A percentile compares a stretch with the other conserved stretches of the same genome.
Evolutionary conservation across 75 land plant species (phyloP).

Genomic region (Pinus albicaulis): DNA sequence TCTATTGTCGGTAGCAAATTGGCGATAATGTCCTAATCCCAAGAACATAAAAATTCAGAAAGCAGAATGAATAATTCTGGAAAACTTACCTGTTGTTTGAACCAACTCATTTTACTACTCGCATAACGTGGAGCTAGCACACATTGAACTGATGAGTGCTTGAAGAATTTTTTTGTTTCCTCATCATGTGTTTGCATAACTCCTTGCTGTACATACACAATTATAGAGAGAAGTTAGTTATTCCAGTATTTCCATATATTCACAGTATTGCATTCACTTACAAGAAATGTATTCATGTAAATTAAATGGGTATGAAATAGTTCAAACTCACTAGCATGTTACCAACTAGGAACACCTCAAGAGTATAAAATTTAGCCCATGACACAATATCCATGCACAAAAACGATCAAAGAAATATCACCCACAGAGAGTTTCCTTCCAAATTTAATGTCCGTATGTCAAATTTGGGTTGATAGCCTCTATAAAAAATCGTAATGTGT

Average conservation of each 20-base stretch:
- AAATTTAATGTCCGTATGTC: neutral
- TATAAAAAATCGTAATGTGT: neutral
- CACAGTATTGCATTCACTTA: neutral
- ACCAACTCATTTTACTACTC: conserved; percentile 75
- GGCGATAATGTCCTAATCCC: neutral
- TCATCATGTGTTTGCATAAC: conserved; percentile 91
- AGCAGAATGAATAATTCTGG: neutral
- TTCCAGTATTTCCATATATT: neutral
- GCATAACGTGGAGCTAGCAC: conserved; percentile 84
- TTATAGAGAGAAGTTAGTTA: neutral
- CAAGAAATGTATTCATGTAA: neutral
- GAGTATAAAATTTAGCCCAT: neutral
- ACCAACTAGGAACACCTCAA: neutral
- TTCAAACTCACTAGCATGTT: neutral
- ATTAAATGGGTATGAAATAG: neutral
- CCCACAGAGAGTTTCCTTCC: neutral
- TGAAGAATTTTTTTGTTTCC: conserved; percentile 78
- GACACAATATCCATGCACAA: neutral
- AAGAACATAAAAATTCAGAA: neutral
- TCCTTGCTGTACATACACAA: conserved; percentile 55
- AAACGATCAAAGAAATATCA: neutral
- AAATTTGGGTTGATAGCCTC: neutral
- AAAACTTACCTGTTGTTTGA: conserved; percentile 69
- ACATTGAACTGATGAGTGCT: conserved; percentile 75
- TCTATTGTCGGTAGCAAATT: neutral